phyloP scores from a whole-genome alignment of 148 eudicot species.

The Cornus controversa region DNA sequence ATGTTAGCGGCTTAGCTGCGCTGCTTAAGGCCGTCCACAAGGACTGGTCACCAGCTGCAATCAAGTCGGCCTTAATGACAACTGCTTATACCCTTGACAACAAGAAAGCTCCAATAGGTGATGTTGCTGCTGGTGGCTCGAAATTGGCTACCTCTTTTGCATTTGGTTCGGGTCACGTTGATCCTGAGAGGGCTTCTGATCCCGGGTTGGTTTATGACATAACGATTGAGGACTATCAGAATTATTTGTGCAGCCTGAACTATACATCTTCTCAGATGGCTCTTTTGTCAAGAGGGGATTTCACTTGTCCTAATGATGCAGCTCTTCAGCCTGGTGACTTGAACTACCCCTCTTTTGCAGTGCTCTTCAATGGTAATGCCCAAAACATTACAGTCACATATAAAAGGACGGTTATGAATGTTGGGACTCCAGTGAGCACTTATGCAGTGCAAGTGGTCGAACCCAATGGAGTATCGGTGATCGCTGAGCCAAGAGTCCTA shows the following conservation, averaged over 20 bases:
- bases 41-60: conserved; percentile 72
- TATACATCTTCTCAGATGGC: conserved; percentile 48
- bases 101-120: conserved; percentile 34
- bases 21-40: conserved; percentile 53
- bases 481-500: conserved; percentile 44
- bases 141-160: conserved; percentile 58
- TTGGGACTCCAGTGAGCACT: conserved; percentile 36
- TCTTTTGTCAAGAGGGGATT: conserved; percentile 43
- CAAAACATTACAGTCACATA: conserved; percentile 26
- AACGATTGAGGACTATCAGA: conserved; percentile 42
- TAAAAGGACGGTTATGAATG: conserved; percentile 62
- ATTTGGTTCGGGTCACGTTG: conserved; percentile 73
- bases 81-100: conserved; percentile 50
- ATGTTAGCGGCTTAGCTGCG: conserved; percentile 63
- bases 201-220: conserved; percentile 69
- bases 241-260: conserved; percentile 54
- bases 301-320: conserved; percentile 37
- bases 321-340: conserved; percentile 46
- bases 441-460: conserved; percentile 39
- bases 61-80: conserved; percentile 78
- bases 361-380: conserved; percentile 26
- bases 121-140: conserved; percentile 27
- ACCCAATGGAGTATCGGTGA: conserved; percentile 50
- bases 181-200: conserved; percentile 58
- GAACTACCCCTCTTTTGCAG: conserved; percentile 71